Percentiles rank a stretch among this genome's conserved stretches.
These are phyloP conservation scores for Exophiala spinifera DNA, from an alignment of 2,329 filamentous ascomycete species.

Conservation along the genomic window DNA sequence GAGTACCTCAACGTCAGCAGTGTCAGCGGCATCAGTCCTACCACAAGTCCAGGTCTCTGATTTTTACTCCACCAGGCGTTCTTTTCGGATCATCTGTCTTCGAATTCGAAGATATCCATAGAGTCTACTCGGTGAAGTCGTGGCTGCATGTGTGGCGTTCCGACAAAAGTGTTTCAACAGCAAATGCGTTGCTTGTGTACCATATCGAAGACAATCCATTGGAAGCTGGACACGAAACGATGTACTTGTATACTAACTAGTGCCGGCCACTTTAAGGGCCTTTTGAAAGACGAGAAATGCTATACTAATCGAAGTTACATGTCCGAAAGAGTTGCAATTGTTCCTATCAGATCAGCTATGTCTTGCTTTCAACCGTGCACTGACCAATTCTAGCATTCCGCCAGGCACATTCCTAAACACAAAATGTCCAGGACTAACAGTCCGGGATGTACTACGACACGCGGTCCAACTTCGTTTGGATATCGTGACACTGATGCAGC, in stretches of 20 bases:
- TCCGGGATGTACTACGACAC: too few species aligned
- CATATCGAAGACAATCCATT: constrained; percentile 10
- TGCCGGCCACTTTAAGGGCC: too few species aligned
- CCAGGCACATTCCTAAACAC: constrained; percentile 9
- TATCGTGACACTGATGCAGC: background rate
- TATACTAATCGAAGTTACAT: background rate
- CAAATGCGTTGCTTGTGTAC: constrained; percentile 12
- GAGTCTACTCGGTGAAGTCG: constrained; percentile 9
- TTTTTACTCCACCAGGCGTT: background rate
- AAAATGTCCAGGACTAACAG: too few species aligned
- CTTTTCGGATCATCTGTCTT: constrained; percentile 9
- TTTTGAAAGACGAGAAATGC: too few species aligned
- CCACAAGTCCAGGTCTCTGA: constrained; percentile 20
- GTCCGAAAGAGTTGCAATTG: background rate
- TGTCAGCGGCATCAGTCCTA: constrained; percentile 15
- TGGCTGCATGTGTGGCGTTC: constrained; percentile 11
- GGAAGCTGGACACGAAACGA: constrained; percentile 9
- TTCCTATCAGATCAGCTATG: background rate
- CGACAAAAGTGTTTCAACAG: constrained; percentile 4
- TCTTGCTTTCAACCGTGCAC: constrained; percentile 2
- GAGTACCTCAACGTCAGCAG: constrained; percentile 42
- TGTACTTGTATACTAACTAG: constrained; percentile 15
- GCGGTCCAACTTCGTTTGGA: too few species aligned
- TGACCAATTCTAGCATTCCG: constrained; percentile 15
- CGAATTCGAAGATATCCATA: constrained; percentile 12